Conservation (phyloP, 208 protist species). For the Leishmania gerbilli region DNA sequence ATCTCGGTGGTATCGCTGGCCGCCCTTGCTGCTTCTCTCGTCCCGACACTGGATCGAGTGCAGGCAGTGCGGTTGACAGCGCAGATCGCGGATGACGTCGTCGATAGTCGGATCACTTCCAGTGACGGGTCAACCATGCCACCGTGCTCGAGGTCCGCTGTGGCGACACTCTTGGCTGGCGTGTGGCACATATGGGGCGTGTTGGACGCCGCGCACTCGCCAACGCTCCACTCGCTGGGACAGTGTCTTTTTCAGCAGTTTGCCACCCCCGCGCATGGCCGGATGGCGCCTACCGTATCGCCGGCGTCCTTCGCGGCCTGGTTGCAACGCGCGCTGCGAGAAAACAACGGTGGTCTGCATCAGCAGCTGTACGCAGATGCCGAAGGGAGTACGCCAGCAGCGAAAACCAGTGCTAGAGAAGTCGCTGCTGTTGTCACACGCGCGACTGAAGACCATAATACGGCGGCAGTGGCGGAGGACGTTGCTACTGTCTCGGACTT, state of each 20-base stretch:
- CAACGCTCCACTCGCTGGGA: constrained; percentile 8
- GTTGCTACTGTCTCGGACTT: constrained; percentile 11
- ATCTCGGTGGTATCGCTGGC: constrained; percentile 49
- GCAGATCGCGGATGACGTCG: constrained; percentile 14
- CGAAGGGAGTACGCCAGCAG: not conserved
- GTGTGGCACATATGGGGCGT: constrained; percentile 38
- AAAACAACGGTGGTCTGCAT: constrained; percentile 9
- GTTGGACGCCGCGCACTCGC: constrained; percentile 25
- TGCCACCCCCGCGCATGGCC: not conserved
- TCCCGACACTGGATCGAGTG: constrained; percentile 30
- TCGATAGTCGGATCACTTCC: not conserved
- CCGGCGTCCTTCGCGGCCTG: constrained; percentile 15
- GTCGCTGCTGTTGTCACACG: not conserved
- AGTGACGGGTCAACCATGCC: not conserved
- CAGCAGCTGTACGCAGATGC: constrained; percentile 13
- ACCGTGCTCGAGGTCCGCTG: not conserved
- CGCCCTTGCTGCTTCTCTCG: constrained; percentile 46
- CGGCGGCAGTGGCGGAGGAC: not conserved
- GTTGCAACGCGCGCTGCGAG: constrained; percentile 11
- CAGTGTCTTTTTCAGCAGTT: not conserved
- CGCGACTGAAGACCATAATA: not conserved
- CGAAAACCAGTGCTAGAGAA: too few relatives aligned
- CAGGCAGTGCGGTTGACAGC: constrained; percentile 35
- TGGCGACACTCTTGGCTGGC: constrained; percentile 19
- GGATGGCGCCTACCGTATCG: too few relatives aligned